These are phyloP conservation scores for Trichoderma semiorbis DNA, from an alignment of 2,329 filamentous ascomycete genomes.

Conservation along the genomic window DNA sequence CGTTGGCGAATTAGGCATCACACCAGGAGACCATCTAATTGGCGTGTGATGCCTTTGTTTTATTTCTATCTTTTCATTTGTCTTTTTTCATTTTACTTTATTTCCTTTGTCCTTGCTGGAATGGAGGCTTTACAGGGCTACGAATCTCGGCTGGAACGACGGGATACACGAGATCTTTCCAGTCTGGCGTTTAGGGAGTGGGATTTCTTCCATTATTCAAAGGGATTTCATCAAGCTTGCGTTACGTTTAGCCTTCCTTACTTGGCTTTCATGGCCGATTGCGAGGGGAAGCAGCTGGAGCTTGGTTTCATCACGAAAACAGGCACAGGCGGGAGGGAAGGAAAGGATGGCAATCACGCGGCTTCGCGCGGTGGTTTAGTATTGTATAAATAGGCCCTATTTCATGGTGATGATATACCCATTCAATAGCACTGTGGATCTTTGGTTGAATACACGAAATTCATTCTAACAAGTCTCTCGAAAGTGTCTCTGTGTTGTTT, in stretches of 20 bases:
- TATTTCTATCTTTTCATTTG: neutral
- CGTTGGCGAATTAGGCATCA: constrained; percentile 21
- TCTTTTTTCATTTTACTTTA: neutral
- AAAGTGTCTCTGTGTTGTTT: neutral
- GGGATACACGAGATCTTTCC: neutral
- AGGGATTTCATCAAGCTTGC: neutral
- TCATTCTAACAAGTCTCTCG: neutral
- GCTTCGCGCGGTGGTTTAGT: constrained; percentile 3
- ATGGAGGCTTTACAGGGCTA: constrained; percentile 5
- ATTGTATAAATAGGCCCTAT: constrained; percentile 23
- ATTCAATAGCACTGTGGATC: constrained; percentile 14
- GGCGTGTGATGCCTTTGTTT: neutral
- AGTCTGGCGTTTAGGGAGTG: constrained; percentile 5
- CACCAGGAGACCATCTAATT: neutral
- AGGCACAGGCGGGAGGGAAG: constrained; percentile 8
- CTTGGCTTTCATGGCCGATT: neutral
- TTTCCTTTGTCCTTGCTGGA: neutral
- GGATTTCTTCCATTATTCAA: neutral
- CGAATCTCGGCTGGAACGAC: constrained; percentile 8
- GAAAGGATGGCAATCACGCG: constrained; percentile 12
- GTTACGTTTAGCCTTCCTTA: constrained; percentile 12
- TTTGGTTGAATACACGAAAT: constrained; percentile 18
- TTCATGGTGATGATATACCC: constrained; percentile 23
- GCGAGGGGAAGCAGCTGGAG: constrained; percentile 4
- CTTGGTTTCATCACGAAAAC: constrained; percentile 15